Conservation (phyloP, 164 flowering plant genomes). For the Macadamia integrifolia region DNA sequence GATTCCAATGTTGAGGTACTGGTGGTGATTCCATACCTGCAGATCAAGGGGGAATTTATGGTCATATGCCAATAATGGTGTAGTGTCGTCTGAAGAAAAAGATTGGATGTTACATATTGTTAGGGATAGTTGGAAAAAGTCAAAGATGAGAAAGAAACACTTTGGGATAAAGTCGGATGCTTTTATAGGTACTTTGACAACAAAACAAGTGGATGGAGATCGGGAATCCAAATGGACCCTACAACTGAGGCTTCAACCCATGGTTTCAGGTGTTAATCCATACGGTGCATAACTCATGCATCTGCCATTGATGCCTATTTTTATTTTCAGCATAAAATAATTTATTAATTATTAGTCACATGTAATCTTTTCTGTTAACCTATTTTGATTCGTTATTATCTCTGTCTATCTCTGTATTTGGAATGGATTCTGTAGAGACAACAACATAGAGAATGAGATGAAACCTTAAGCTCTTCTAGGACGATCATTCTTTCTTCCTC, state of each 20-base stretch:
- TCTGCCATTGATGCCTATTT: background rate
- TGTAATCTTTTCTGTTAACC: too few relatives aligned
- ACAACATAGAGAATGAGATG: too few relatives aligned
- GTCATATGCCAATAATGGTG: slow-evolving; percentile 45
- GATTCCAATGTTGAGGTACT: too few relatives aligned
- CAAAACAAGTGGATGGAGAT: slow-evolving; percentile 42
- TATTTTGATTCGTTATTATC: too few relatives aligned
- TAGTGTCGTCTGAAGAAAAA: slow-evolving; percentile 42
- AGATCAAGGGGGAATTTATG: too few relatives aligned
- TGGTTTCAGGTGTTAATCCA: slow-evolving; percentile 46
- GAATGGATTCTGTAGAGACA: too few relatives aligned
- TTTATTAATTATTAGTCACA: background rate
- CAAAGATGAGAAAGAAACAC: slow-evolving; percentile 84
- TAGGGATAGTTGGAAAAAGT: slow-evolving; percentile 79
- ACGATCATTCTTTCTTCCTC: too few relatives aligned
- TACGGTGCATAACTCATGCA: background rate
- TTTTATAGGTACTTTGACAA: slow-evolving; percentile 27
- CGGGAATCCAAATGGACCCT: slow-evolving; percentile 49
- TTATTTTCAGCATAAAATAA: background rate
- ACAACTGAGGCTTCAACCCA: slow-evolving; percentile 52
- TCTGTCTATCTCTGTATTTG: too few relatives aligned
- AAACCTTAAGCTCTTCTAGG: too few relatives aligned
- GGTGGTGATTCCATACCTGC: too few relatives aligned
- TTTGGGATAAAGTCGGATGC: slow-evolving; percentile 64
- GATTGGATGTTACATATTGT: slow-evolving; percentile 43